Evolutionary conservation across 2,329 filamentous ascomycete species (phyloP), one percentile per base, ranked within the genome.

Genomic region (Colletotrichum agaves): DNA sequence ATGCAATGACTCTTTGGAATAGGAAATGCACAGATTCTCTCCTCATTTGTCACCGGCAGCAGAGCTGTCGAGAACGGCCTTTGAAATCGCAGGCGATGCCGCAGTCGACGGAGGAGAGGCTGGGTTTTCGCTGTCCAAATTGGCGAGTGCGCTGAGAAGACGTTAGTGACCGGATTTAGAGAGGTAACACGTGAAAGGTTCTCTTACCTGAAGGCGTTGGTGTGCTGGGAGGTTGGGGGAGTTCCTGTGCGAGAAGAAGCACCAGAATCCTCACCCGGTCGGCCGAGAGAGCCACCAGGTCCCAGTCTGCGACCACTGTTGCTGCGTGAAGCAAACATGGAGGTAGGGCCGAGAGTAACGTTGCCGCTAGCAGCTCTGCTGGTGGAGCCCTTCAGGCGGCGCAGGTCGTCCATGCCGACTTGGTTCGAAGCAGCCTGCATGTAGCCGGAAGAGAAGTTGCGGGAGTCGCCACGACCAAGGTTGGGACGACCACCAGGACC

Each of bases 121-220:
- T 69, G 85, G 89, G 79, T 87, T 84, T 76, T 88, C 87, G 73
- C 83, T 84, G 74, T 87, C 89, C 87, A 84, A 86, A 75, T 82
- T 88, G 74, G 86, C 87, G 70, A 89, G 81, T 71, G 88, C 80
- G 76, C 87, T 89, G 12, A 12, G 70, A 6, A 35, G 3, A 12
- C 4, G 75, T 83, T 75, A 82, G 77, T 12, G 31, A 21, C 27
- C 27, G 21, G n/a, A 43, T 43, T 52, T 21, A 7, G 13, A 13
- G 11, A 31, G 27, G 27, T 2, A 21, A 4, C 33, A 2, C 39
- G 35, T n/a, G 13, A 15, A 7, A 1, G 21, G 21, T 13, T 19
- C 91, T 19, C 91, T 86, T 89, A 98, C 94, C 93, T 95, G 84
- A 97, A 99, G 73, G 94, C 91, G 84, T 99, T 99, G 73, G 90